A percentile compares a stretch with the other conserved stretches of the same genome.
phyloP scores from a whole-genome alignment of 1,139 yeast genomes.

The Scheffersomyces quercinus region DNA sequence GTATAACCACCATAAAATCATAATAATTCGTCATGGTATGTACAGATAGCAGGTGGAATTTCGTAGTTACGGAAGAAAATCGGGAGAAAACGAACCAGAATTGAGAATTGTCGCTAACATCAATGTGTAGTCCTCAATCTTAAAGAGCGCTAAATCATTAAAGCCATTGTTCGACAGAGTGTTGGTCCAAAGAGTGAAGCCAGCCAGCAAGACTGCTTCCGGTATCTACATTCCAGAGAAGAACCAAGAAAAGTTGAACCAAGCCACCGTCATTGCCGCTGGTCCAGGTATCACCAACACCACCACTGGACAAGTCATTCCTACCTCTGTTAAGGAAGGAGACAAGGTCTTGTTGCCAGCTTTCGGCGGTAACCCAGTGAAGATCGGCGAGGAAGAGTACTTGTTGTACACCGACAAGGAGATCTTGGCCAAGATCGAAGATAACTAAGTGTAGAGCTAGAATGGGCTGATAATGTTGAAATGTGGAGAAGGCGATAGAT shows the following conservation, averaged over 20 bases:
- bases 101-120: background rate
- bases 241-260: constrained; percentile 89
- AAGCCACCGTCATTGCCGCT: constrained; percentile 76
- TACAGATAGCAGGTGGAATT: too few species aligned
- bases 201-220: constrained; percentile 87
- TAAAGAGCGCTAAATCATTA: constrained; percentile 85
- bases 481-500: constrained; percentile 1
- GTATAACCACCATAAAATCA: too few species aligned
- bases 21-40: too few species aligned
- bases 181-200: constrained; percentile 90
- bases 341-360: constrained; percentile 93
- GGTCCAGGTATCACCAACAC: constrained; percentile 80
- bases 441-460: constrained; percentile 6
- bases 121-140: constrained; percentile 42
- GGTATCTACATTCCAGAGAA: constrained; percentile 97
- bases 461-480: constrained; percentile 4
- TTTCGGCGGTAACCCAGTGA: constrained; percentile 84
- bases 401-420: constrained; percentile 86
- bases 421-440: constrained; percentile 84
- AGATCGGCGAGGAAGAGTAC: constrained; percentile 81
- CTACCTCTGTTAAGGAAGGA: constrained; percentile 78
- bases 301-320: constrained; percentile 62
- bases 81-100: too few species aligned
- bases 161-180: constrained; percentile 95
- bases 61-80: too few species aligned